Base-by-base conservation (phyloP, 495 filamentous ascomycete genomes). In the Penicillium riverlandense region DNA sequence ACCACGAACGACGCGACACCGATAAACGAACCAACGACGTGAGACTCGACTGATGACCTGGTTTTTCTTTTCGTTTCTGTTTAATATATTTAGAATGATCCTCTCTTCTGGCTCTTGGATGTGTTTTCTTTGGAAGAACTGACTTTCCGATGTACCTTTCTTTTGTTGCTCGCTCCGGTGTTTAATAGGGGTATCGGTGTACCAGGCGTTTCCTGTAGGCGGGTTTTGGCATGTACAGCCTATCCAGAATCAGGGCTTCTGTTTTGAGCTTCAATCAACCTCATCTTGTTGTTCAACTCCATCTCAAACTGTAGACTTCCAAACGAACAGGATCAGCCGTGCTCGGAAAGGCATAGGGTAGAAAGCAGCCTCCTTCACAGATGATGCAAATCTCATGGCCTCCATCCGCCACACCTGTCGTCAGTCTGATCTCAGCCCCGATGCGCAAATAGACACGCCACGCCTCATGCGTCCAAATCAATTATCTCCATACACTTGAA, bases 1-100 rank as follows among this genome's bases (percentile, higher is more conserved):
- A 47, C 34, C 45, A 49, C 37, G 16, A 14, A 35, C 16, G 29
- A 46, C 7, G 38, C 30, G 12, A 38, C 45, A 22, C 22, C 22
- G 22, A 22, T 22, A 6, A 22, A 22, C 22, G 22, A 22, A 6
- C 22, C 22, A 22, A 22, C 4, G 22, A 22, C 22, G 0, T 22
- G 22, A 22, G 22, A 22, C 22, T 22, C 22, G 22, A 22, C 22
- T 22, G 22, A 22, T 22, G 22, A 22, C 22, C 4, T 22, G 22
- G 44, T 29, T 16, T n/a, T 46, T 14, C 30, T 9, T 30, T 30
- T 14, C 13, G n/a, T 30, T 34, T 28, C 11, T 40, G 5, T 40
- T 28, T 40, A 8, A 4, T 40, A 12, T 40, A 31, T 30, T 29
- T 40, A 22, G 22, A 22, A 22, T 22, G 10, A 29, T 8, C 16